Evolutionary conservation across 805 yeast genomes (phyloP).

Genomic region (Lachancea nothofagi): DNA sequence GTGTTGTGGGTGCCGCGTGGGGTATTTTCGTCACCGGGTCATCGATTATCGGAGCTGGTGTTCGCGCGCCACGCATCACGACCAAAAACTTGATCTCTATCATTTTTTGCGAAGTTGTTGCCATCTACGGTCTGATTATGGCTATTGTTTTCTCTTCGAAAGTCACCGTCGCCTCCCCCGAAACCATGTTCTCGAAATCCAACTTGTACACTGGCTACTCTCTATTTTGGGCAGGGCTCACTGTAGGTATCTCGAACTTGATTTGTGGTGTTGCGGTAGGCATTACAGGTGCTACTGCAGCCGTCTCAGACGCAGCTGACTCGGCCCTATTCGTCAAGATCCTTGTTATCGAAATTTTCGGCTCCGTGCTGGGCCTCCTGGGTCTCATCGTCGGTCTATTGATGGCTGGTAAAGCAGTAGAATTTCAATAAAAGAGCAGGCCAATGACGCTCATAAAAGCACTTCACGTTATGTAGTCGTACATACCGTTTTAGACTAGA

Average conservation of each 20-base stretch:
- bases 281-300: conserved; percentile 97
- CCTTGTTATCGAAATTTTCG: conserved; percentile 94
- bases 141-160: conserved; percentile 95
- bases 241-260: conserved; percentile 89
- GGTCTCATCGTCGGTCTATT: conserved; percentile 95
- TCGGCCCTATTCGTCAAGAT: conserved; percentile 91
- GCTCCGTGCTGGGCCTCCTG: conserved; percentile 89
- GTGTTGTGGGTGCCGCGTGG: conserved; percentile 99
- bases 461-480: neutral
- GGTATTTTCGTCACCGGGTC: conserved; percentile 96
- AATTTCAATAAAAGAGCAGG: conserved; percentile 67
- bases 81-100: conserved; percentile 94
- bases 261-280: conserved; percentile 98
- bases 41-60: conserved; percentile 95
- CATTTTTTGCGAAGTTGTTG: conserved; percentile 98
- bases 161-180: conserved; percentile 60
- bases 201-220: conserved; percentile 94
- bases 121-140: conserved; percentile 95
- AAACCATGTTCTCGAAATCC: conserved; percentile 62
- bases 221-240: conserved; percentile 95
- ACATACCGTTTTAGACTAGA: neutral
- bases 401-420: conserved; percentile 94
- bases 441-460: neutral
- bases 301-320: conserved; percentile 96
- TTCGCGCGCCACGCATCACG: conserved; percentile 93